These are phyloP conservation scores for Xylaria castorea DNA, from an alignment of 495 filamentous ascomycete genomes.

Conservation along the genomic window DNA sequence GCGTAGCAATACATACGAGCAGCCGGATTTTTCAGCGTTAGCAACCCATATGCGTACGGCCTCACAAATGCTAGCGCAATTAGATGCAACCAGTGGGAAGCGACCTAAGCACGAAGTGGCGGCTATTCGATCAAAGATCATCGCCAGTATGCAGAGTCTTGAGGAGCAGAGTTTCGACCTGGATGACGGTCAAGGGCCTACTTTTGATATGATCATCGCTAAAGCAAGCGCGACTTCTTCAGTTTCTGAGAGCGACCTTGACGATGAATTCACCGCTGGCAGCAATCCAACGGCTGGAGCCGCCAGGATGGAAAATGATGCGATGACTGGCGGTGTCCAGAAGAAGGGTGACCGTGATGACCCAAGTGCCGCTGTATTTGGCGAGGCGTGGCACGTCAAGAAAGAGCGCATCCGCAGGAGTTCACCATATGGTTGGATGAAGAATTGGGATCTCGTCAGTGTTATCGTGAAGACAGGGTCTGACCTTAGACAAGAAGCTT, in stretches of 20 bases:
- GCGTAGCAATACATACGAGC: constrained; percentile 57
- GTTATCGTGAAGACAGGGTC: constrained; percentile 83
- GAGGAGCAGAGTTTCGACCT: constrained; percentile 78
- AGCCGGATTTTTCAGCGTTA: constrained; percentile 74
- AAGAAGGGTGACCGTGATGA: constrained; percentile 79
- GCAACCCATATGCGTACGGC: constrained; percentile 82
- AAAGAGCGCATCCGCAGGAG: constrained; percentile 77
- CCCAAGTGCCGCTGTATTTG: constrained; percentile 80
- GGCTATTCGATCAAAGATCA: constrained; percentile 77
- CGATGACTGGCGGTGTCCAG: constrained; percentile 77
- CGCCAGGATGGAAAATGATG: constrained; percentile 81
- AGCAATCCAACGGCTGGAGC: constrained; percentile 70
- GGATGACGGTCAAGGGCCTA: constrained; percentile 65
- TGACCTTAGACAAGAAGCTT: constrained; percentile 78
- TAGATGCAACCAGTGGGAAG: constrained; percentile 74
- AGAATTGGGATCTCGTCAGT: constrained; percentile 79
- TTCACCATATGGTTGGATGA: constrained; percentile 78
- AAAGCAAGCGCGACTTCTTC: constrained; percentile 51
- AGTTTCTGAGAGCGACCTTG: constrained; percentile 49
- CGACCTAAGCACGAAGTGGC: constrained; percentile 74
- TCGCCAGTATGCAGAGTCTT: constrained; percentile 82
- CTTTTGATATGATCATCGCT: constrained; percentile 76
- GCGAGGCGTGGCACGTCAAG: constrained; percentile 77
- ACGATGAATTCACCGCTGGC: constrained; percentile 53
- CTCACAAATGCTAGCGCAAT: constrained; percentile 78